phyloP scores from a whole-genome alignment of 257 asterid genomes.

The Przewalskia tangutica region DNA sequence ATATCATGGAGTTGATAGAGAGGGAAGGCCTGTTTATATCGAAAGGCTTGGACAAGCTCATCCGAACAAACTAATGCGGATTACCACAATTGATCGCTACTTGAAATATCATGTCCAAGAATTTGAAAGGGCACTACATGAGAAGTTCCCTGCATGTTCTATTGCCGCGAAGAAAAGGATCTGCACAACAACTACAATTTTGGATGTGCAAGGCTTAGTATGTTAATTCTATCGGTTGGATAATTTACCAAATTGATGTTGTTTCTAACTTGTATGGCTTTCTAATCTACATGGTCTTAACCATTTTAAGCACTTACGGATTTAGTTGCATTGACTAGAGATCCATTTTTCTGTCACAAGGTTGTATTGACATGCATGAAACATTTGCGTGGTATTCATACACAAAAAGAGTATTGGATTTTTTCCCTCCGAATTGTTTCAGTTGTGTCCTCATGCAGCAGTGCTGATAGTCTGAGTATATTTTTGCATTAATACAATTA shows the following conservation, averaged over 20 bases:
- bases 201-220: constrained; percentile 98
- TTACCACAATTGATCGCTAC: constrained; percentile 74
- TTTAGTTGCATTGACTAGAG: background rate
- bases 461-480: background rate
- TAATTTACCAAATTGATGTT: background rate
- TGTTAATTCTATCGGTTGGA: constrained; percentile 18
- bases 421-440: background rate
- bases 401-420: background rate
- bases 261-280: background rate
- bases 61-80: constrained; percentile 64
- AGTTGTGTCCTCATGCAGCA: background rate
- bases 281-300: background rate
- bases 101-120: constrained; percentile 88
- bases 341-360: background rate
- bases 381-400: background rate
- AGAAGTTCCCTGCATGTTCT: constrained; percentile 93
- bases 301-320: background rate
- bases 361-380: background rate
- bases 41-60: constrained; percentile 93
- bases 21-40: constrained; percentile 93
- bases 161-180: constrained; percentile 76
- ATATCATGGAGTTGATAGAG: constrained; percentile 95
- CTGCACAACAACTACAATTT: constrained; percentile 70
- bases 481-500: background rate
- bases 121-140: constrained; percentile 74